Evolutionary conservation across 768 basidiomycete genomes (phyloP).

Genomic region (Kwoniella heveanensis): DNA sequence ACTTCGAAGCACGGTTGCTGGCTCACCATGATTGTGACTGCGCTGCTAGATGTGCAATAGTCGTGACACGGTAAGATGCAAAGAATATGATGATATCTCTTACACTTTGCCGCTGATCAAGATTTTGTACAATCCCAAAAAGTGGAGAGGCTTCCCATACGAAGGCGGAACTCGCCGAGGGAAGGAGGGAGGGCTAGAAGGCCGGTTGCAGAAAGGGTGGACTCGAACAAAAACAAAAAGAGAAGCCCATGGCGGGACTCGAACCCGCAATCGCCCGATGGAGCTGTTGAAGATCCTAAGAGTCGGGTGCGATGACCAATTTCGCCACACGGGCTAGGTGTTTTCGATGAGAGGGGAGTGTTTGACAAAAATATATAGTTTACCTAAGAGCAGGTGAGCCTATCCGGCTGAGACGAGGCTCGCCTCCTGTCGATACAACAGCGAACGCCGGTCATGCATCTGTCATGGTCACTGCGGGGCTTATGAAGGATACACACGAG

Average conservation of each 20-base stretch:
- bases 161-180: neutral
- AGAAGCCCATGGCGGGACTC: slow-evolving; percentile 14
- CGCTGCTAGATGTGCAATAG: neutral
- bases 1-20: neutral
- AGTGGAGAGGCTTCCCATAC: slow-evolving; percentile 16
- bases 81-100: neutral
- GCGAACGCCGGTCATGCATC: no score
- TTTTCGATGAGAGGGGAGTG: neutral
- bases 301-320: slow-evolving; percentile 16
- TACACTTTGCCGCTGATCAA: slow-evolving; percentile 13
- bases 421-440: no score
- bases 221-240: slow-evolving; percentile 1
- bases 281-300: slow-evolving; percentile 8
- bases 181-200: neutral
- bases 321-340: slow-evolving; percentile 8
- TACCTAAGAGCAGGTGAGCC: no score
- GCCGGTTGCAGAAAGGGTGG: no score
- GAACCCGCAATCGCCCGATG: slow-evolving; percentile 17
- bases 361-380: no score
- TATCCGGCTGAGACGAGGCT: no score
- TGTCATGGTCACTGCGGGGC: no score
- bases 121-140: slow-evolving; percentile 11
- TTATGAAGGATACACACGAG: no score
- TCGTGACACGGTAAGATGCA: neutral
- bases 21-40: slow-evolving; percentile 2